Base-by-base conservation (phyloP, 345 rosid genomes). In the Chamaenerion angustifolium region DNA sequence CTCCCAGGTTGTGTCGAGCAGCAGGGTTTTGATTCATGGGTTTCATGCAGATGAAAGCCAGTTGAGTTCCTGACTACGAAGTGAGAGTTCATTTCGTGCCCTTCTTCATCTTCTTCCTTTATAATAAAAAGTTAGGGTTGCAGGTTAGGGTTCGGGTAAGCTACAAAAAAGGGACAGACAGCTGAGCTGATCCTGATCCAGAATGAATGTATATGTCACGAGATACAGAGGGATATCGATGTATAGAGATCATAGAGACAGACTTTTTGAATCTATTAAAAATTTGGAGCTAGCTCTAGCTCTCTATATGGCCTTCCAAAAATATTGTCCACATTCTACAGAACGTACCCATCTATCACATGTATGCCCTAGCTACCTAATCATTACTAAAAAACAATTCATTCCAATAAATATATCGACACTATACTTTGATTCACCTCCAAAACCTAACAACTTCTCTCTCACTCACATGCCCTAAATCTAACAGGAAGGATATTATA, bases 301-400 rank as follows among this genome's bases (percentile, higher is more conserved):
- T n/a, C n/a, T n/a, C n/a, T 31, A 31, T 31, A 31, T 1, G 7
- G 37, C 37, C 37, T 31, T 31, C 37, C 37, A 31, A 4, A 31
- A 31, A 64, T 52, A 62, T 63, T 68, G 81, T 70, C 81, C 68
- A 52, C 63, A 72, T 63, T 65, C 46, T 58, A 66, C 49, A 59
- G 11, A 16, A 70, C 47, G 81, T 65, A 75, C 79, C 77, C 81
- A 73, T 51, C 69, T 57, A 70, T 63, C 81, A 79, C 85, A 75
- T 75, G 79, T 79, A 71, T 68, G 63, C 73, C 66, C 62, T 12
- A 21, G 25, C 6, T 31, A 31, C 10, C 66, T 73, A 65, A 75
- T 79, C 72, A 73, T 79, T 56, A 71, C 81, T 73, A 76, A 70
- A 58, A 62, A 76, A 79, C 81, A 79, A 76, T 48, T 11, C 65